Base-by-base conservation (phyloP, 2,329 filamentous ascomycete genomes). In the Gyromitra esculenta region DNA sequence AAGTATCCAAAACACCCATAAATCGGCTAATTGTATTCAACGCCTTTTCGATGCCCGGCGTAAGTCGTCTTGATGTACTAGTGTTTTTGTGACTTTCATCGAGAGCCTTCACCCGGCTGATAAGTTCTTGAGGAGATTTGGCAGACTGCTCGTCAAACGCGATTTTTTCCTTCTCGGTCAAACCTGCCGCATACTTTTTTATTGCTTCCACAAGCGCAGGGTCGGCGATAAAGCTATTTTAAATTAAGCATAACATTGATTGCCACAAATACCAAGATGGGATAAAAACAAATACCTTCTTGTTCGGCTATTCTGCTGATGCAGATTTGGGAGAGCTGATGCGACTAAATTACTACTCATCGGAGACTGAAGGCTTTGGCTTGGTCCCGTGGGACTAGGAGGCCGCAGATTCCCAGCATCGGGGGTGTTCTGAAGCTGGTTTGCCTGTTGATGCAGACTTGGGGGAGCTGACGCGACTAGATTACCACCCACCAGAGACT, bases 31-130 rank as follows among this genome's bases (percentile, higher is more conserved):
- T 15, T 15, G 57, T 62, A 25, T 62, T 45, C 57, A 62, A 43
- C 6, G 9, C 13, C 18, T 43, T 62, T 31, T 43, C 57, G 25
- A 62, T 11, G 13, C 57, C 35, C 15, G 57, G 57, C 5, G 57
- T 8, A 62, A 62, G 57, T 11, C 7, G 8, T 6, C 57, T 62
- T 13, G 57, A 62, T 25, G 21, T 37, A 25, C 57, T 62, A 6
- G 57, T 43, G 1, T 62, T 41, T 43, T 25, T 62, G 57, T 62
- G 37, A 21, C 7, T 43, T 62, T 62, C 57, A 18, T 62, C 57
- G 13, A 62, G n/a, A 18, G n/a, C 5, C n/a, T 62, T 62, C 37
- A 62, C 57, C 18, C 43, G 13, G 8, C 43, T 5, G 37, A 62
- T 43, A 6, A 62, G 57, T 21, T 62, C 57, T 4, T 21, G 57